These are phyloP conservation scores for Auricularia heimuer DNA, from an alignment of 768 basidiomycete genomes.

Conservation along the genomic window DNA sequence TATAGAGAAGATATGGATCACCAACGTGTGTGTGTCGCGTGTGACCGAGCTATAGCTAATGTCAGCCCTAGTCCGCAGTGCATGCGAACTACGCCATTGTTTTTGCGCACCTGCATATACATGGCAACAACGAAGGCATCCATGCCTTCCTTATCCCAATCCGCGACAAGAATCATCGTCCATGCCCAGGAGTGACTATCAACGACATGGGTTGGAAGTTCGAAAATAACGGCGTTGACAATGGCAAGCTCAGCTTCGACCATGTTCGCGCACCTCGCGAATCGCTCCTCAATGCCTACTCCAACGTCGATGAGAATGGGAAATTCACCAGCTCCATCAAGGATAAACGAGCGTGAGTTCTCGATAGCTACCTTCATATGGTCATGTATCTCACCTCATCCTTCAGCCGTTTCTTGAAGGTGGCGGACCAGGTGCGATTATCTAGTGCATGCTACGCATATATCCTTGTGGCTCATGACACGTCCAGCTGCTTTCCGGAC, in stretches of 20 bases:
- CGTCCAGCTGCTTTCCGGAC: not conserved
- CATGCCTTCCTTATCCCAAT: constrained; percentile 1
- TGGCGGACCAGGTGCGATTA: not conserved
- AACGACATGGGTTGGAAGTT: not conserved
- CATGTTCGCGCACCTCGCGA: not conserved
- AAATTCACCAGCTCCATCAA: not conserved
- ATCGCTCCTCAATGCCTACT: not conserved
- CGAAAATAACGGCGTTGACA: not conserved
- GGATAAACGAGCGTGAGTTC: not conserved
- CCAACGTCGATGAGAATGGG: not conserved
- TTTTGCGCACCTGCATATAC: not conserved
- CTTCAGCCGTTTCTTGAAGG: not conserved
- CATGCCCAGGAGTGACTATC: not conserved
- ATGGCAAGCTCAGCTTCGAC: not conserved
- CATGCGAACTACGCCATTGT: not conserved
- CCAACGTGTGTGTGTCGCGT: not conserved
- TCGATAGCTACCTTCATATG: not conserved
- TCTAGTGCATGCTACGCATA: not conserved
- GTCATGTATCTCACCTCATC: not conserved
- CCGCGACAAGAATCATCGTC: not conserved
- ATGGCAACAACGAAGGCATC: not conserved
- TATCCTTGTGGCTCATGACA: not conserved
- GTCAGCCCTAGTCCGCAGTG: not conserved
- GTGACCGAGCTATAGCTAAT: not conserved
- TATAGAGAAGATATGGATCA: not conserved